phyloP scores from a whole-genome alignment of 192 early-diverging fungal genomes.

The Hyaloraphidium curvatum region DNA sequence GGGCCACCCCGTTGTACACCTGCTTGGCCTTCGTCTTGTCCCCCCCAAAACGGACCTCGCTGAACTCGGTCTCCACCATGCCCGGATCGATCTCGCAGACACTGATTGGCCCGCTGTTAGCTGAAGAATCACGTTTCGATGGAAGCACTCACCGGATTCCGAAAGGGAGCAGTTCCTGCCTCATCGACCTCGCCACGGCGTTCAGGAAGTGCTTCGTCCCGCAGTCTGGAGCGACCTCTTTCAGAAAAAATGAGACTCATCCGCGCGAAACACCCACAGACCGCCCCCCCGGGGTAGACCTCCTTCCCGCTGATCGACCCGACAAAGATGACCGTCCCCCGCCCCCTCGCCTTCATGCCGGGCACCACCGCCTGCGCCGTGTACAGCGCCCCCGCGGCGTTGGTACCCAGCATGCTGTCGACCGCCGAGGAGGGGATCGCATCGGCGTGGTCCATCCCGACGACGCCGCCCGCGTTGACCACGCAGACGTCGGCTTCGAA shows the following conservation, averaged over 20 bases:
- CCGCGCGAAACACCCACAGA: too few relatives aligned
- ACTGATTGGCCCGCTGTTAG: too few relatives aligned
- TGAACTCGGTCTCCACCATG: conserved; percentile 84
- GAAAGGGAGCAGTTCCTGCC: not conserved
- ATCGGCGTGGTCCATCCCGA: not conserved
- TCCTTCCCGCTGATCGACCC: not conserved
- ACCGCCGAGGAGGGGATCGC: not conserved
- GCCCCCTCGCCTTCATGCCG: not conserved
- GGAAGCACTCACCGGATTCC: too few relatives aligned
- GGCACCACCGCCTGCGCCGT: not conserved
- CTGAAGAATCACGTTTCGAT: too few relatives aligned
- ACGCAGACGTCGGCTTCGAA: too few relatives aligned
- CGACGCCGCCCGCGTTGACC: not conserved
- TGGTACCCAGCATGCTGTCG: not conserved
- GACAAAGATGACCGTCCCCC: not conserved
- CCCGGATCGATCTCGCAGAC: conserved; percentile 65
- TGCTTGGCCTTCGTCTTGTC: conserved; percentile 38
- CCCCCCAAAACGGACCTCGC: conserved; percentile 49
- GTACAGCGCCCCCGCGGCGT: not conserved
- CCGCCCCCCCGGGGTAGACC: not conserved
- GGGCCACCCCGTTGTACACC: conserved; percentile 58
- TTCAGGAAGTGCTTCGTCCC: conserved; percentile 3
- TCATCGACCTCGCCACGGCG: not conserved
- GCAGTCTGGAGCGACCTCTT: too few relatives aligned
- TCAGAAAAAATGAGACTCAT: too few relatives aligned